Percentiles rank a stretch among this genome's conserved stretches.
Conservation (phyloP, 257 asterid genomes). For the Thymus quinquecostatus region DNA sequence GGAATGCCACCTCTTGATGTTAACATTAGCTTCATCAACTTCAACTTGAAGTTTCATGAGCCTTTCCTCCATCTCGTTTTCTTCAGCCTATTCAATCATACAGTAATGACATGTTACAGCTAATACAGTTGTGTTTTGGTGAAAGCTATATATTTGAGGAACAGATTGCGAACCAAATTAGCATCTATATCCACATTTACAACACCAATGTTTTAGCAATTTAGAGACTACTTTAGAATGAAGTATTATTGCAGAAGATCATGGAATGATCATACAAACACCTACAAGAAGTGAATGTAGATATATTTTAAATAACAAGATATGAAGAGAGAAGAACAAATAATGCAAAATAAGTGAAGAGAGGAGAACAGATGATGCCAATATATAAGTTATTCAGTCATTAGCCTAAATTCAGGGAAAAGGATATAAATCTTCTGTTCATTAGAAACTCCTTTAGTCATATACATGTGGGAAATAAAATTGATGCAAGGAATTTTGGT, state of each 20-base stretch:
- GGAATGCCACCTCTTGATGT: constrained; percentile 60
- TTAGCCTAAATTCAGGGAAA: background rate
- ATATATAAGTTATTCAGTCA: constrained; percentile 1
- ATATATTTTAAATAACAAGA: background rate
- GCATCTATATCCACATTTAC: constrained; percentile 11
- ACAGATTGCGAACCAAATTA: constrained; percentile 1
- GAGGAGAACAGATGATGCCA: constrained; percentile 4
- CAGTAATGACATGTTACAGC: constrained; percentile 29
- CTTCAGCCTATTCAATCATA: constrained; percentile 74
- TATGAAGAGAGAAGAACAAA: background rate
- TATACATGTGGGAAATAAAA: background rate
- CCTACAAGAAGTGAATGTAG: background rate
- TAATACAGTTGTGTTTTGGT: background rate
- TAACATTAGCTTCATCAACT: constrained; percentile 48
- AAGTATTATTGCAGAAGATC: background rate
- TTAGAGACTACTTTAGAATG: constrained; percentile 6
- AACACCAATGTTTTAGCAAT: background rate
- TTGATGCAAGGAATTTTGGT: background rate
- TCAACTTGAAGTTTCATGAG: constrained; percentile 62
- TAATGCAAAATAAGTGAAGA: background rate
- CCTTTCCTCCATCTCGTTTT: constrained; percentile 67
- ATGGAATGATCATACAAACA: background rate
- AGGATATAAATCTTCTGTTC: background rate
- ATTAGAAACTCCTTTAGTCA: background rate
- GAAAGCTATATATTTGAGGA: background rate